Base-by-base conservation (phyloP, 1,139 yeast genomes). In the Yamadazyma triangularis region DNA sequence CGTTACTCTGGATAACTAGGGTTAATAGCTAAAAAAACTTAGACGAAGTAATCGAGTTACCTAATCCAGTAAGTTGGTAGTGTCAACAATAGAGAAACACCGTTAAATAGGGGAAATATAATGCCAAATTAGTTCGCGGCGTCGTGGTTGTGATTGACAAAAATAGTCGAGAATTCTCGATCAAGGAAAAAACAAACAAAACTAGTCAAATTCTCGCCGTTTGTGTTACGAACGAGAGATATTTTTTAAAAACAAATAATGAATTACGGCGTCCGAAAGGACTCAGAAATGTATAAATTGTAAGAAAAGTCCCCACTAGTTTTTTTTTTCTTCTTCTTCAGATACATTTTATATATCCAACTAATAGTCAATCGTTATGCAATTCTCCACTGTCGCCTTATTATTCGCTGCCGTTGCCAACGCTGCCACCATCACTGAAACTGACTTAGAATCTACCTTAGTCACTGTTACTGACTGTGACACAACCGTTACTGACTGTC, bases 391-490 rank as follows among this genome's bases (percentile, higher is more conserved):
- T 27, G 44, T 45, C 47, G 49, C 49, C 32, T 40, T 45, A 34
- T 42, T 44, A 36, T 42, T 44, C 41, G 58, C 60, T 38, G 62
- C 56, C 42, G 66, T 54, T 36, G 58, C 56, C 40, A 53, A 51
- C 35, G 65, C 68, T 46, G 51, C 53, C 36, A 58, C 60, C 21
- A 15, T 29, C 13, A 58, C 64, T 39, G 53, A 47, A 41, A 53
- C 58, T 36, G 59, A 54, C 37, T 29, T 42, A 34, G 27, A 47
- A 29, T 45, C 58, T 41, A 53, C 60, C 36, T 45, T 54, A 45
- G 67, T 58, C 31, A 63, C 70, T 56, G 53, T 64, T 60, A 62
- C 70, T 39, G 51, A 57, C 40, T 64, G 71, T 59, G 66, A 42
- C 39, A 39, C 56, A 23, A 48, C 51, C 31, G 68, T 62, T 44